Conservation (phyloP, 108 stramenopile genomes). For the Schizochytrium sp. region DNA sequence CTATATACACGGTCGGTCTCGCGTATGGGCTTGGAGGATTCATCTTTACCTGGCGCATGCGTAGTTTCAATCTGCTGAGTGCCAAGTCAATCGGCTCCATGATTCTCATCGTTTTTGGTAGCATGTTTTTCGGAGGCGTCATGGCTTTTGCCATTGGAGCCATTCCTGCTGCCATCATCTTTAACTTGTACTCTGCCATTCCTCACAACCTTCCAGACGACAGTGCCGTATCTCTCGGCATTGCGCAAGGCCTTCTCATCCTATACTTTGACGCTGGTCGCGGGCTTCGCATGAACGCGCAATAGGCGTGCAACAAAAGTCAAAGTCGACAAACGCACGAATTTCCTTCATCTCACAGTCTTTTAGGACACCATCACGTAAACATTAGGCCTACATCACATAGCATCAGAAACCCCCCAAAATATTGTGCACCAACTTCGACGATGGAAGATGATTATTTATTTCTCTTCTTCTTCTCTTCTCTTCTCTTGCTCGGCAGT, state of each 20-base stretch:
- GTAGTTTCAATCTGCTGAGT: neutral
- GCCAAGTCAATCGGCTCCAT: neutral
- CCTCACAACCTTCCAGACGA: neutral
- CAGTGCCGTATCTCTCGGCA: neutral
- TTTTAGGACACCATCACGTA: no score
- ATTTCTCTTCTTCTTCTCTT: no score
- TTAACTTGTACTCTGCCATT: neutral
- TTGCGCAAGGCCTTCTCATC: constrained; percentile 1
- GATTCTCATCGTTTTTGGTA: neutral
- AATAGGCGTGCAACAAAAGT: neutral
- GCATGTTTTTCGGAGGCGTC: neutral
- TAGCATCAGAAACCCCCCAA: no score
- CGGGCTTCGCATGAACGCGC: neutral
- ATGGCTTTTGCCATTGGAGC: neutral
- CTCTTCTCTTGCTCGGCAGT: no score
- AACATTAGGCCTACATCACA: no score
- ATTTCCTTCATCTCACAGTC: no score
- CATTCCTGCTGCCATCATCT: constrained; percentile 6
- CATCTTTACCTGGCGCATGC: neutral
- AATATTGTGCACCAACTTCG: no score
- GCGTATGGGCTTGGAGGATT: neutral
- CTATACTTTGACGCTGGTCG: neutral
- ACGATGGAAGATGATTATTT: no score
- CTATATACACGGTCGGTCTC: neutral
- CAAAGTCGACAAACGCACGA: neutral